Conservation (phyloP, 768 basidiomycete genomes). For the Suillus clintonianus region DNA sequence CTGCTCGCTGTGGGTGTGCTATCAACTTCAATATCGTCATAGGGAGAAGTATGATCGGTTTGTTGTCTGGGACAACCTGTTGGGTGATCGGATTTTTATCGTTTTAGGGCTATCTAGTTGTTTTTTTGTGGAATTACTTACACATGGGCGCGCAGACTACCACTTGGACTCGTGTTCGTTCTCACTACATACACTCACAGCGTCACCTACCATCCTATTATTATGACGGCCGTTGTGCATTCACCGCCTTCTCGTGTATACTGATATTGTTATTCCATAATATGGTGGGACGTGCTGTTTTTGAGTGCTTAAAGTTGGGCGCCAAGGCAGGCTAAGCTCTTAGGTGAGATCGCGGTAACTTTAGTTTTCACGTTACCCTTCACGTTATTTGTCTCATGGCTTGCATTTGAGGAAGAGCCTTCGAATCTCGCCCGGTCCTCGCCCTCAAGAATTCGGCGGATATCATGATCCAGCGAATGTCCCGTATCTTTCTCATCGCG, state of each 20-base stretch:
- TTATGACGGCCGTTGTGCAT: neutral
- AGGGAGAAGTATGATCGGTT: neutral
- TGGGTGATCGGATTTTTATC: neutral
- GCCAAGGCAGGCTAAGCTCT: neutral
- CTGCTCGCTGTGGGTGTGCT: slow-evolving; percentile 14
- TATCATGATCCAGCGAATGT: neutral
- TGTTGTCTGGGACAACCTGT: neutral
- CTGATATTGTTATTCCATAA: neutral
- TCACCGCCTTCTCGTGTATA: neutral
- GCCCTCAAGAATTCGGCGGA: neutral
- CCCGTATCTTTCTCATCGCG: neutral
- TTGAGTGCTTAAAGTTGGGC: neutral
- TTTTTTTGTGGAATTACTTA: neutral
- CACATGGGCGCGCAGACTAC: neutral
- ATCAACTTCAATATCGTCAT: neutral
- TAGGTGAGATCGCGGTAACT: neutral
- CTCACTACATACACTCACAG: neutral
- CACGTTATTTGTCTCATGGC: neutral
- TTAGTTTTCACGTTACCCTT: neutral
- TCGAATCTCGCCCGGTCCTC: neutral
- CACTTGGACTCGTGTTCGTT: neutral
- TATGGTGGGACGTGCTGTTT: neutral
- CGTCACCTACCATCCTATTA: neutral
- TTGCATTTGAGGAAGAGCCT: no score
- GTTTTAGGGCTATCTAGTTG: neutral